Base-by-base conservation (phyloP, 345 rosid genomes). In the Hirschfeldia incana region DNA sequence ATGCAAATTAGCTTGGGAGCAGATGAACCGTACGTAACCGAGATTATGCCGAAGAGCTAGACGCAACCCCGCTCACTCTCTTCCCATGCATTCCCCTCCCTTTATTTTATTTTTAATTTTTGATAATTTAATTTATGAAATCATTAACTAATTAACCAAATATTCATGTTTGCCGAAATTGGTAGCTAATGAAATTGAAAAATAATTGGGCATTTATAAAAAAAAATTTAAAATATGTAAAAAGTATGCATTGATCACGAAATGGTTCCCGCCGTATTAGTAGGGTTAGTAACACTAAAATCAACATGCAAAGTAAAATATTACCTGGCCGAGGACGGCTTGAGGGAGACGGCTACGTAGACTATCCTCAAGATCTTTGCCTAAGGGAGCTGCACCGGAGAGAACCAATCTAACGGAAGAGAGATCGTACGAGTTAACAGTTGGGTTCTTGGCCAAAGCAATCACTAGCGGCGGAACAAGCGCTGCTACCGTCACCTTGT, bases 301-400 rank as follows among this genome's bases (percentile, higher is more conserved):
- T 6, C 4, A 53, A 55, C 55, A 49, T 49, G 55, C 55, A 5
- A 4, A 57, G 32, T 70, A 1, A 32, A 59, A 2, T 16, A 53
- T 15, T 30, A 94, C 98, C 97, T 94, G 97, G 28, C 98, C 98
- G 70, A 94, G 74, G 3, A 83, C 77, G 49, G 98, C 97, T 8
- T 88, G 92, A 29, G 97, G 98, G 9, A 94, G 80, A 26, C 91
- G 86, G 30, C 63, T 75, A 11, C 87, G 80, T 16, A 94, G 91
- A 74, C 89, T 92, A 16, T 85, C 94, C 73, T 91, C 89, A 1
- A 94, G 92, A 81, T 94, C 97, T 86, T 89, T 92, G 29, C 97
- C 97, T 17, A 94, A 85, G 28, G 98, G 98, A 2, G 98, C 97
- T 0, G 98, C 98, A 65, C 98, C 98, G 0, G 98, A 94, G 7